phyloP scores from a whole-genome alignment of 306 rosid species.

The Citrullus mucosospermus region DNA sequence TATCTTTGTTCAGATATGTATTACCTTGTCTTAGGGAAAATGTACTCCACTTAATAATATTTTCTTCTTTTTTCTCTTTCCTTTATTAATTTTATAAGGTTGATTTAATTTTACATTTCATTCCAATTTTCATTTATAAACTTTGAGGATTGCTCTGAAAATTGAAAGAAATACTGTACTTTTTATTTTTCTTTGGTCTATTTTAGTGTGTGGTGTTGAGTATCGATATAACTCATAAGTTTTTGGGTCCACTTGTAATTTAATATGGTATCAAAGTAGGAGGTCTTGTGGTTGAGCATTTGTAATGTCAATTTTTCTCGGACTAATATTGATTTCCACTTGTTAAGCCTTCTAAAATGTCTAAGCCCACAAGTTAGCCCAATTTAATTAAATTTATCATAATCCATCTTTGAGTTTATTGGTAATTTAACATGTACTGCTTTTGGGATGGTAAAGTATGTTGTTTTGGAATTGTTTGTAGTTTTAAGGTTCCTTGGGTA shows the following conservation, averaged over 20 bases:
- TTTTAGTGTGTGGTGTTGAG: not conserved
- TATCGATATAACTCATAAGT: no score
- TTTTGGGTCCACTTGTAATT: not conserved
- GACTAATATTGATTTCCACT: not conserved
- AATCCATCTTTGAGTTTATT: not conserved
- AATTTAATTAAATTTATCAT: no score
- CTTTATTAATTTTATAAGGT: not conserved
- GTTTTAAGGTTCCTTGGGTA: not conserved
- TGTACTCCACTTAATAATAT: not conserved
- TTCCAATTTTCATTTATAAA: not conserved
- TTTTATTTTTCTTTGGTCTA: not conserved
- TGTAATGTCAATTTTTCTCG: not conserved
- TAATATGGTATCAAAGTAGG: not conserved
- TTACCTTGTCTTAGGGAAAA: not conserved
- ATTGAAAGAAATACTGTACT: not conserved
- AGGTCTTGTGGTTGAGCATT: not conserved
- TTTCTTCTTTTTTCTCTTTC: not conserved
- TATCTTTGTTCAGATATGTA: not conserved
- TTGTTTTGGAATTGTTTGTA: not conserved
- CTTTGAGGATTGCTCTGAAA: not conserved
- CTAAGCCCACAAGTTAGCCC: not conserved
- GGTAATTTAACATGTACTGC: not conserved
- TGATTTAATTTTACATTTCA: not conserved
- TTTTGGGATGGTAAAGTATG: no score
- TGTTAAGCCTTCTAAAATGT: not conserved